Percentiles rank a stretch among this genome's conserved stretches.
Conservation (phyloP, 495 filamentous ascomycete species). For the Pseudevernia furfuracea region DNA sequence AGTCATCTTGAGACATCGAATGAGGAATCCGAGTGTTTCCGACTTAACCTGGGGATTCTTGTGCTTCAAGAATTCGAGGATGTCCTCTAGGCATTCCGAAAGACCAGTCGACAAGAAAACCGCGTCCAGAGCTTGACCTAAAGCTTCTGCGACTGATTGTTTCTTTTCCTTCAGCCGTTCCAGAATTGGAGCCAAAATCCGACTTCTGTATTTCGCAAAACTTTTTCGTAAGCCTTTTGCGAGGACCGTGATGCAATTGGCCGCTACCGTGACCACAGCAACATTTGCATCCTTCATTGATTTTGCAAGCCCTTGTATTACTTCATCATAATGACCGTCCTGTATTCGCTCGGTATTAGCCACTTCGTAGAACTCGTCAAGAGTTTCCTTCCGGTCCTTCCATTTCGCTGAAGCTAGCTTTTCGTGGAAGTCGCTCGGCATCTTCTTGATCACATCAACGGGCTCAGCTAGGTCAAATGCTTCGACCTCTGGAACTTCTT, state of each 20-base stretch:
- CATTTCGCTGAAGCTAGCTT: constrained; percentile 84
- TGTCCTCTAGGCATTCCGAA: constrained; percentile 82
- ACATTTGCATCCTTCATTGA: constrained; percentile 99
- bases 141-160: constrained; percentile 73
- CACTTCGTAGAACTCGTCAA: constrained; percentile 69
- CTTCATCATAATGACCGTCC: constrained; percentile 79
- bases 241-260: constrained; percentile 87
- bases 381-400: constrained; percentile 94
- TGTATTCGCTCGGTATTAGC: constrained; percentile 88
- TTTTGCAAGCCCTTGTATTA: constrained; percentile 75
- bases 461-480: constrained; percentile 85
- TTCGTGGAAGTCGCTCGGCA: constrained; percentile 75
- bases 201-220: constrained; percentile 73
- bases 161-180: constrained; percentile 98
- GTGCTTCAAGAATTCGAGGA: constrained; percentile 72
- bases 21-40: constrained; percentile 82
- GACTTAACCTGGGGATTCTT: constrained; percentile 98
- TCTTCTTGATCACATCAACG: constrained; percentile 76
- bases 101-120: constrained; percentile 74
- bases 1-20: constrained; percentile 78
- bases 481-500: constrained; percentile 65
- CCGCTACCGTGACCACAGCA: constrained; percentile 85
- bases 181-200: constrained; percentile 77
- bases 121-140: constrained; percentile 77
- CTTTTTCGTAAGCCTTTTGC: constrained; percentile 76